Base-by-base conservation (phyloP, 768 basidiomycete species). In the Cyclocybe aegerita region DNA sequence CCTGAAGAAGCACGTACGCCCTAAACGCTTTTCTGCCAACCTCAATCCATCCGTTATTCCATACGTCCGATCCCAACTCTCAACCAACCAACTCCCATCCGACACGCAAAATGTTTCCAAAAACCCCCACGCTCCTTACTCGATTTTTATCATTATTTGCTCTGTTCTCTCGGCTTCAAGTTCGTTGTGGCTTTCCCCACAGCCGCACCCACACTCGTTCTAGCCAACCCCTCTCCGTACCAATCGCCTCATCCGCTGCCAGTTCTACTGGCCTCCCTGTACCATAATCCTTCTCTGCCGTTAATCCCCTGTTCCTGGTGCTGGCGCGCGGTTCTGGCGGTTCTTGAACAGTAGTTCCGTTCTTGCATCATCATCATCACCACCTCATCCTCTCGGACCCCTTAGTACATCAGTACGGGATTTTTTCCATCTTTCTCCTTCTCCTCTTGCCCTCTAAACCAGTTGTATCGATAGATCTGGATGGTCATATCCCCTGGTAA, bases 311-410 rank as follows among this genome's bases (percentile, higher is more conserved):
- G 15, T 39, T 46, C 14, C 38, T 41, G 7, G 46, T 43, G 54
- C 46, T 51, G 46, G 46, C 42, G 43, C 46, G 46, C 49, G 46
- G 46, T 16, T 34, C 49, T 49, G 47, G 37, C 45, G 41, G 46
- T 38, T 30, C 29, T 12, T n/a, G 50, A 38, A 34, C 50, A 30
- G 46, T 31, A 38, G 11, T 39, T 49, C 29, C 11, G 35, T 42
- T 32, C 7, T 16, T 16, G 11, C 5, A 16, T 34, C 36, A 8
- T n/a, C 9, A 9, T 43, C 30, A 8, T n/a, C 9, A 9, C 39
- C 30, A 34, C 38, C 17, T 46, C 16, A 23, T 39, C 46, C 36
- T 29, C 35, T 32, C 16, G 9, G 37, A 16, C 31, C 31, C 30
- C 31, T 55, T 38, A 47, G 32, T 46, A 35, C 47, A 46, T 9